Evolutionary conservation across 2,329 filamentous ascomycete genomes (phyloP), one percentile per base, ranked within the genome.

Genomic region (Beauveria asiatica): DNA sequence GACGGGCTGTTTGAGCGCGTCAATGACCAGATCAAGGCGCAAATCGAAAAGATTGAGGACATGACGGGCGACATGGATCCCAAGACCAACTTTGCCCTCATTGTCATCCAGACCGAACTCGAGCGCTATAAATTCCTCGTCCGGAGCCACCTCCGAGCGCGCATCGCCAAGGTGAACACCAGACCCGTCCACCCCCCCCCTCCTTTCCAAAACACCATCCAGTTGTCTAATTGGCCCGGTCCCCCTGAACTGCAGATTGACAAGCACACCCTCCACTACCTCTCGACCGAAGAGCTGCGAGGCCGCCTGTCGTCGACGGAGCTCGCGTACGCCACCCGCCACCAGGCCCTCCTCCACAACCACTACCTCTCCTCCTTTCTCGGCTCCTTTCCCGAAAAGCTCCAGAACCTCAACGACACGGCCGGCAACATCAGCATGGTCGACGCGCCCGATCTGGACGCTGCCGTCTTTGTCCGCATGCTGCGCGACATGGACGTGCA

Each of bases 91-190:
- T 96, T 99, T 72, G 85, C 86, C 63, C 86, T 97, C 69, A 96
- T 97, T 53, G 88, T 99, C 63, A 86, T 97, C 59, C 94, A 99
- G 78, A 97, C 95, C 7, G 94, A 99, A 76, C 83, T 99, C 59
- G 92, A 97, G 72, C 82, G 94, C 50, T 95, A 90, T 75, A 96
- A 96, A 76, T 99, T 92, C 70, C 80, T 99, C 23, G 83, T 97
- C 19, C 83, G 94, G 62, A 88, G 89, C 65, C 88, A 93, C 65
- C 75, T 99, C 60, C 83, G 95, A 57, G 86, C 89, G 10, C 82
- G 94, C n/a, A 86, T 97, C 61, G 85, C 89, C 58, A 97, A 99
- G 82, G 89, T 90, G 45, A 33, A 19, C 25, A 16, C 33, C 33
- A 37, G 5, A 16, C 11, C 33, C 33, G 33, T 16, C 19, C 33